These are phyloP conservation scores for Cryoendolithus antarcticus DNA, from an alignment of 2,329 filamentous ascomycete species.

Conservation along the genomic window DNA sequence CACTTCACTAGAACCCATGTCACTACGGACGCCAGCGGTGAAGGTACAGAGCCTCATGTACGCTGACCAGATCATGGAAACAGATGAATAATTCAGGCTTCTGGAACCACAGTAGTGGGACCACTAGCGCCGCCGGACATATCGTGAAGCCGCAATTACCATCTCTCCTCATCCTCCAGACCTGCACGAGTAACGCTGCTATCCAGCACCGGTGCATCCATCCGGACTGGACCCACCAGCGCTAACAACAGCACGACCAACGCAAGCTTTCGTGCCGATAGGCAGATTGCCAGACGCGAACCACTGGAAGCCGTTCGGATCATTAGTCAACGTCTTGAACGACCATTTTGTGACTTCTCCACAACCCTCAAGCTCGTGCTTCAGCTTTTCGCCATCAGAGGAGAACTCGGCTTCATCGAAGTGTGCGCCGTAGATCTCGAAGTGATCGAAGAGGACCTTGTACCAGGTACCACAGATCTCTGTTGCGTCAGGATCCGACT, in stretches of 20 bases:
- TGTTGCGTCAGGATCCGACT: too few relatives aligned
- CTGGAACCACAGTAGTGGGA: too few relatives aligned
- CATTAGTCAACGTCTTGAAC: neutral
- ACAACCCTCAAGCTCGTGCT: neutral
- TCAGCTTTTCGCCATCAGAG: neutral
- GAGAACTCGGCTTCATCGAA: neutral
- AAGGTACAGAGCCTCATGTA: too few relatives aligned
- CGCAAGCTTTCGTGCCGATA: conserved; percentile 2
- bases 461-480: conserved; percentile 3
- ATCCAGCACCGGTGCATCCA: neutral
- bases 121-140: too few relatives aligned
- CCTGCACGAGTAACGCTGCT: too few relatives aligned
- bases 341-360: conserved; percentile 1
- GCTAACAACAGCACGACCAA: neutral
- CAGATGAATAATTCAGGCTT: too few relatives aligned
- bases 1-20: too few relatives aligned
- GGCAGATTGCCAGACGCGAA: conserved; percentile 1
- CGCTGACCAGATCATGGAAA: too few relatives aligned
- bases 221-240: neutral
- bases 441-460: conserved; percentile 1
- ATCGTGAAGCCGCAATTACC: too few relatives aligned
- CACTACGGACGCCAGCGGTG: too few relatives aligned
- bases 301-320: conserved; percentile 3
- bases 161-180: too few relatives aligned
- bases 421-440: conserved; percentile 5